Base-by-base conservation (phyloP, 371 early-diverging fungal genomes). In the Batrachochytrium dendrobatidis region DNA sequence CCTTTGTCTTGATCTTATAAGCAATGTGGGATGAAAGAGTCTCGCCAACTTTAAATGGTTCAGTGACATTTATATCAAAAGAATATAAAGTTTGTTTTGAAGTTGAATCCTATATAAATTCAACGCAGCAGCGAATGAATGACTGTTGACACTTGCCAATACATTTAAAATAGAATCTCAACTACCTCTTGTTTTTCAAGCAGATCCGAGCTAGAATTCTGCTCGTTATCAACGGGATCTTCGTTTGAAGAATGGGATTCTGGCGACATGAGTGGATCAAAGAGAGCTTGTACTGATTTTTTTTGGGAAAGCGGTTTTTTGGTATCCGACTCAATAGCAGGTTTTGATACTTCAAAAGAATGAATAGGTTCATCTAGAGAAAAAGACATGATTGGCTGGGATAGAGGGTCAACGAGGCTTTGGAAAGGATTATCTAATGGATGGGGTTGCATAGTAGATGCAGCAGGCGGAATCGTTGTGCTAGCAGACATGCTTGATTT, bases 11-110 rank as follows among this genome's bases (percentile, higher is more conserved):
- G 35, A 95, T 88, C 73, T 88, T 89, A 76, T 95, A 95, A 17
- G 88, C 80, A 33, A 88, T 88, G 68, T 92, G 84, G 12, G 91
- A 84, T 65, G 80, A 88, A 53, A 94, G 85, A 10, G 90, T 82
- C 61, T 94, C 92, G 61, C 86, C 86, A 55, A 94, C 84, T 70
- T 92, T 92, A 70, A 86, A 86, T 1, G 96, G 96, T 59, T 94
- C 94, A 15, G 86, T 81, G 0, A 95, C 91, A 1, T 78, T 64
- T 25, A 94, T 85, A 44, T 84, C 71, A 66, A 91, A 86, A 6
- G 8, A 8, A 28, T 46, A 46, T 6, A 5, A n/a, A 15, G 39
- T 39, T 39, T 39, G n/a, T n/a, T n/a, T n/a, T n/a, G n/a, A n/a
- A n/a, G n/a, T n/a, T n/a, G n/a, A n/a, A n/a, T n/a, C n/a, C n/a